Conservation (phyloP, 2,329 filamentous ascomycete genomes). For the Cytospora chrysosperma region DNA sequence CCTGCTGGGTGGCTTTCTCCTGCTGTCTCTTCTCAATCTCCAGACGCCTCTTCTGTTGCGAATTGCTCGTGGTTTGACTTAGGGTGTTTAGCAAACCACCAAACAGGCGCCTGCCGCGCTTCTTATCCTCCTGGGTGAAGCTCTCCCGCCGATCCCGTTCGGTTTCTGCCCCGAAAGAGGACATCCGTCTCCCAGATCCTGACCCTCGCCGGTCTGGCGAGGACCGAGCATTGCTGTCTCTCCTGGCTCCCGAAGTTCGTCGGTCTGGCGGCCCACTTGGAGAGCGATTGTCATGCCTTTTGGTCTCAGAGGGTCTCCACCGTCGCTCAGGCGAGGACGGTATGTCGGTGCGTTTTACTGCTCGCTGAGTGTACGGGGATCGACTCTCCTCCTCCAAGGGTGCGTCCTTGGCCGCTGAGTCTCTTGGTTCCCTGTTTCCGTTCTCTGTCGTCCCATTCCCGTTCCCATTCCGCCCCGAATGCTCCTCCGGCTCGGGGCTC, state of each 20-base stretch:
- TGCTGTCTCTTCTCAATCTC: constrained; percentile 83
- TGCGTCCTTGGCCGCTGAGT: background rate
- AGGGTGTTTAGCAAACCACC: constrained; percentile 77
- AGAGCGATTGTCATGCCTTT: background rate
- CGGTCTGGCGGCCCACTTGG: constrained; percentile 6
- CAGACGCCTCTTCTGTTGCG: constrained; percentile 66
- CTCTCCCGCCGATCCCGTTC: constrained; percentile 39
- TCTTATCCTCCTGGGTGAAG: constrained; percentile 71
- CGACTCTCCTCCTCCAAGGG: background rate
- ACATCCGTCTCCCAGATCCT: constrained; percentile 20
- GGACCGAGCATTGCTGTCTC: background rate
- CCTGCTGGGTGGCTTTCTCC: constrained; percentile 71
- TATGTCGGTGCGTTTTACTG: background rate
- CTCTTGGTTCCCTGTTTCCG: background rate
- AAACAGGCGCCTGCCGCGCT: constrained; percentile 81
- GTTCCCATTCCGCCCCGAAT: background rate
- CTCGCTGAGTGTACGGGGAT: background rate
- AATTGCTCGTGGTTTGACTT: constrained; percentile 66
- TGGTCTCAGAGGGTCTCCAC: background rate
- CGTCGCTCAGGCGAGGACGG: constrained; percentile 4
- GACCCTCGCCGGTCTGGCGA: constrained; percentile 8
- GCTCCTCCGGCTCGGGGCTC: background rate
- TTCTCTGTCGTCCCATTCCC: constrained; percentile 1
- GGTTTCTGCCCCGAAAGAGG: constrained; percentile 7
- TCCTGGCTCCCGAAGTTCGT: background rate